Percentiles rank a stretch among this genome's conserved stretches.
Evolutionary conservation across 2,329 filamentous ascomycete genomes (phyloP).

Genomic region (Dactylellina sp.): DNA sequence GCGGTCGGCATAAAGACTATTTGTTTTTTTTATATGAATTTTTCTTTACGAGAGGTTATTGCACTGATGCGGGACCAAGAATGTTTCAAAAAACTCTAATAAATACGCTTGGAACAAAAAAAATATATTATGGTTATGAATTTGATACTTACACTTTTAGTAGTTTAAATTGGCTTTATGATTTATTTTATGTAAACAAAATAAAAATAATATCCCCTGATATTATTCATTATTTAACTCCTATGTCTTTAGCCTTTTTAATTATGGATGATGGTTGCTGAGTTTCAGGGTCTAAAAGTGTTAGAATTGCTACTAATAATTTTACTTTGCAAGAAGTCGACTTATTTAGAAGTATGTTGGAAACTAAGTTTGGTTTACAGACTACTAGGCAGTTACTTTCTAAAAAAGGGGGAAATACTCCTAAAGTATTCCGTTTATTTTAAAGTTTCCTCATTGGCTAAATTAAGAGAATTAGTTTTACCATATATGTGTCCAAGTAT

Average conservation of each 20-base stretch:
- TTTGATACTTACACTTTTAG: slow-evolving; percentile 6
- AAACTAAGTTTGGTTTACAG: slow-evolving; percentile 16
- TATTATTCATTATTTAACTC: slow-evolving; percentile 7
- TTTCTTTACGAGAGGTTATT: slow-evolving; percentile 12
- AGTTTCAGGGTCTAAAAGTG: not conserved
- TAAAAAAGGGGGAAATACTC: slow-evolving; percentile 16
- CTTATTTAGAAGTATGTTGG: slow-evolving; percentile 11
- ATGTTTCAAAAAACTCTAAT: slow-evolving; percentile 5
- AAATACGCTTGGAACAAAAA: not conserved
- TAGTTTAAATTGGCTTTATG: slow-evolving; percentile 17
- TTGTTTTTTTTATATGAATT: slow-evolving; percentile 8
- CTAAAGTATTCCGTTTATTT: slow-evolving; percentile 12
- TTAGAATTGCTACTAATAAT: slow-evolving; percentile 17
- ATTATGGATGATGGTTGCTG: slow-evolving; percentile 10
- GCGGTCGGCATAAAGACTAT: slow-evolving; percentile 11
- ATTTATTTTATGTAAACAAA: slow-evolving; percentile 12
- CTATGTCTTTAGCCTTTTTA: slow-evolving; percentile 8
- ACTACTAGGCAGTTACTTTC: slow-evolving; percentile 5
- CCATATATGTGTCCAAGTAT: slow-evolving; percentile 1
- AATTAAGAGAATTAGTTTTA: slow-evolving; percentile 9
- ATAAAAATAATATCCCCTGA: slow-evolving; percentile 15
- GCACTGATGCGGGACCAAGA: slow-evolving; percentile 7
- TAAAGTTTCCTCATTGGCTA: not conserved
- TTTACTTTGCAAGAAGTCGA: slow-evolving; percentile 10
- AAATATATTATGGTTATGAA: slow-evolving; percentile 13